phyloP scores from a whole-genome alignment of 352 stramenopile genomes.

The Globisporangium canariense region DNA sequence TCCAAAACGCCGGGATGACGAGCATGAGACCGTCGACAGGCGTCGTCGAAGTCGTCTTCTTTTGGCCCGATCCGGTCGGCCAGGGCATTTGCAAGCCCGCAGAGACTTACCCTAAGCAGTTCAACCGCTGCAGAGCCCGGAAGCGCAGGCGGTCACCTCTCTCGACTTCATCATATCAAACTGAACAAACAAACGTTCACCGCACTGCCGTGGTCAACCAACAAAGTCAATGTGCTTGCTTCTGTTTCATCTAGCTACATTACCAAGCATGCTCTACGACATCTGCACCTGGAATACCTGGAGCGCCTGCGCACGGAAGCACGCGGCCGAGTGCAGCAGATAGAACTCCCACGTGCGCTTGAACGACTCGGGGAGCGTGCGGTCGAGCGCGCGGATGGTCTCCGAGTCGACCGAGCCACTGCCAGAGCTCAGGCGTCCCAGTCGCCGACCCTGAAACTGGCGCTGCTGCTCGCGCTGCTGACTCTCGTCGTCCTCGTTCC shows the following conservation, averaged over 20 bases:
- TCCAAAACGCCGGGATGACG: too few species aligned
- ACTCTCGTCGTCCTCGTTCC: constrained; percentile 25
- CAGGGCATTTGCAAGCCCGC: too few species aligned
- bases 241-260: constrained; percentile 1
- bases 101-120: too few species aligned
- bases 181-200: too few species aligned
- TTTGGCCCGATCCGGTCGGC: too few species aligned
- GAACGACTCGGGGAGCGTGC: constrained; percentile 70
- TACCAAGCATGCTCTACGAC: constrained; percentile 21
- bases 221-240: not conserved
- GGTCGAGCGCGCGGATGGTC: constrained; percentile 1
- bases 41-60: too few species aligned
- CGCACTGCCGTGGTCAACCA: too few species aligned
- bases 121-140: too few species aligned
- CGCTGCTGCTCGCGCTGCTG: constrained; percentile 7
- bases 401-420: constrained; percentile 8
- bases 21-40: too few species aligned
- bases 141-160: too few species aligned
- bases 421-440: constrained; percentile 10
- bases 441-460: constrained; percentile 9
- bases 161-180: too few species aligned
- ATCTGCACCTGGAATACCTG: constrained; percentile 71
- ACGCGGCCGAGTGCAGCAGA: constrained; percentile 81
- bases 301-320: constrained; percentile 67
- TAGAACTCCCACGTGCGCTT: constrained; percentile 89